phyloP scores from a whole-genome alignment of 306 rosid species.

The Ochetophila trinervis region DNA sequence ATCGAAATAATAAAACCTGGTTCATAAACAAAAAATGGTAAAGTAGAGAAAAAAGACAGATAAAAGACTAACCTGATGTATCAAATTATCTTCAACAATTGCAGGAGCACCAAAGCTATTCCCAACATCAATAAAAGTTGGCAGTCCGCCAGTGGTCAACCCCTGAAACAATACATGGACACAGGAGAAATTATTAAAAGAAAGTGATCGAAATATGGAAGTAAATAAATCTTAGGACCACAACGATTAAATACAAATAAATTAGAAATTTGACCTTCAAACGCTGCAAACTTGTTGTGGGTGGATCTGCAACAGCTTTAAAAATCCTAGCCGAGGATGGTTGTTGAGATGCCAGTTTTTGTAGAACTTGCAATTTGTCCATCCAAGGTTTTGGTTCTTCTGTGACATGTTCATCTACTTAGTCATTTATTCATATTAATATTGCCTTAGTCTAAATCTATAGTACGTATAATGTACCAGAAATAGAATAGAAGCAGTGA shows the following conservation, averaged over 20 bases:
- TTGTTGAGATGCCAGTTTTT: constrained; percentile 46
- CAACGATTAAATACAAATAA: too few species aligned
- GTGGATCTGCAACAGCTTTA: constrained; percentile 98
- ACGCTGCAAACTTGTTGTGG: constrained; percentile 94
- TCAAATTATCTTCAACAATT: constrained; percentile 74
- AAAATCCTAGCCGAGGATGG: constrained; percentile 72
- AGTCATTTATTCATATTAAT: not conserved
- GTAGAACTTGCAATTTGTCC: constrained; percentile 61
- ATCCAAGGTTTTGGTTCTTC: constrained; percentile 96
- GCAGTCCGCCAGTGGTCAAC: constrained; percentile 92
- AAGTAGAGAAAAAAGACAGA: constrained; percentile 6
- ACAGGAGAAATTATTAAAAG: not conserved
- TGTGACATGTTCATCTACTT: constrained; percentile 15
- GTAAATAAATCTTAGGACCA: too few species aligned
- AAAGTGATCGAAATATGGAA: not conserved
- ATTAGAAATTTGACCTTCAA: constrained; percentile 54
- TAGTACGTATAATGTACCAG: too few species aligned
- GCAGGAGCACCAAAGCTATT: constrained; percentile 98
- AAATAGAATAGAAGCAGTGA: too few species aligned
- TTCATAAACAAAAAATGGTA: not conserved
- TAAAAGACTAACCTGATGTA: constrained; percentile 52
- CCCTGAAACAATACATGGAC: constrained; percentile 44
- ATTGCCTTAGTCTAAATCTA: not conserved
- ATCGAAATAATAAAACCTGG: not conserved
- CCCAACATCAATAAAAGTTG: constrained; percentile 96